phyloP scores from a whole-genome alignment of 352 stramenopile genomes.

The Phytopythium helicoides region DNA sequence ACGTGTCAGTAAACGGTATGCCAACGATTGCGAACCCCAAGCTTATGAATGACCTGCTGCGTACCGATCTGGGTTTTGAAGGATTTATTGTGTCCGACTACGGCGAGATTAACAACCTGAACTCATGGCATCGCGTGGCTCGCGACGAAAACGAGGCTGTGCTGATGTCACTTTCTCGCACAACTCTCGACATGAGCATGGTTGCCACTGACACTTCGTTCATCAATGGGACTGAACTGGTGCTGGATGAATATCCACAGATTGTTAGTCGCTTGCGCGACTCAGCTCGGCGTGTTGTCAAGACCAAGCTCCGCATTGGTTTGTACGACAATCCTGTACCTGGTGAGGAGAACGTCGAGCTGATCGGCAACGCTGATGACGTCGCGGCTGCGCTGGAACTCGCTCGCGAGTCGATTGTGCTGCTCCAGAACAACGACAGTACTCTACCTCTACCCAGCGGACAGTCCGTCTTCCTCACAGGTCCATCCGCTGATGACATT shows the following conservation, averaged over 20 bases:
- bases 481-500: conserved; percentile 55
- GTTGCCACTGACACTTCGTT: conserved; percentile 42
- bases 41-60: conserved; percentile 69
- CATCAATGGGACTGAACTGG: conserved; percentile 41
- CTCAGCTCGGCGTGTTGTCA: conserved; percentile 56
- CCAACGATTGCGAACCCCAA: conserved; percentile 78
- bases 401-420: conserved; percentile 65
- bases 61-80: conserved; percentile 73
- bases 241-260: conserved; percentile 29
- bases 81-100: conserved; percentile 89
- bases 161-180: conserved; percentile 57
- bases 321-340: conserved; percentile 63
- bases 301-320: conserved; percentile 58
- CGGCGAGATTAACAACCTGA: conserved; percentile 87
- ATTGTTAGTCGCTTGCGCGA: conserved; percentile 39
- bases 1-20: conserved; percentile 89
- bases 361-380: conserved; percentile 46
- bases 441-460: conserved; percentile 39
- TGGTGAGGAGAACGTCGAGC: conserved; percentile 25
- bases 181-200: conserved; percentile 90
- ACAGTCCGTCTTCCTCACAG: conserved; percentile 49
- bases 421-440: conserved; percentile 17
- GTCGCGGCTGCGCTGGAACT: conserved; percentile 50
- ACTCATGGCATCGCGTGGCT: conserved; percentile 47
- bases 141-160: conserved; percentile 42